A percentile compares a stretch with the other conserved stretches of the same genome.
These are phyloP conservation scores for Lactifluus pinguis DNA, from an alignment of 768 basidiomycete genomes.

Conservation along the genomic window DNA sequence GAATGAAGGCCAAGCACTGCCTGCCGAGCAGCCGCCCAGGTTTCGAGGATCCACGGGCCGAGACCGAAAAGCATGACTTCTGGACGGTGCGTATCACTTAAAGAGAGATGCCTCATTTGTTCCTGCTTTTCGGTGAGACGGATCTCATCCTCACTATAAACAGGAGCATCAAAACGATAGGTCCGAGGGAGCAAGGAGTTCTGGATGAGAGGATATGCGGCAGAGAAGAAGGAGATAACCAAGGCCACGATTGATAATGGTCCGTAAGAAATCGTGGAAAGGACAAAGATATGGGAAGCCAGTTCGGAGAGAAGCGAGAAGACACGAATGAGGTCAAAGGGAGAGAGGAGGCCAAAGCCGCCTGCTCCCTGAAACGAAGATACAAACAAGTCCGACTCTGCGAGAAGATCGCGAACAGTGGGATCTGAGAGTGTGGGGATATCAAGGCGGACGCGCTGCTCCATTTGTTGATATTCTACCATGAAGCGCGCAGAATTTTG, in stretches of 20 bases:
- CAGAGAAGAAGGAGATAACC: constrained; percentile 51
- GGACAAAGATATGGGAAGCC: constrained; percentile 58
- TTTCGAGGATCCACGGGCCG: constrained; percentile 73
- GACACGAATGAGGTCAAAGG: constrained; percentile 69
- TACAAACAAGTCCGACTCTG: constrained; percentile 79
- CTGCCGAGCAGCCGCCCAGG: constrained; percentile 62
- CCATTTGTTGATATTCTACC: constrained; percentile 72
- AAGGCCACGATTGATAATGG: constrained; percentile 48
- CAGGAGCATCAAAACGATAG: constrained; percentile 36
- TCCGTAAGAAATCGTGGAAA: constrained; percentile 51
- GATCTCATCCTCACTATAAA: constrained; percentile 47
- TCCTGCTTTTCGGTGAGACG: constrained; percentile 64
- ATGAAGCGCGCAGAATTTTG: constrained; percentile 63
- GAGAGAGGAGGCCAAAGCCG: constrained; percentile 71
- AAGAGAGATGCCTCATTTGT: constrained; percentile 62
- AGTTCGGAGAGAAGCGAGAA: constrained; percentile 65
- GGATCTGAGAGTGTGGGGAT: constrained; percentile 73
- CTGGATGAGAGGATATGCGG: constrained; percentile 49
- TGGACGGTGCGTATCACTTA: constrained; percentile 67
- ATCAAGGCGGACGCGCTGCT: constrained; percentile 67
- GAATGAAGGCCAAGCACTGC: constrained; percentile 50
- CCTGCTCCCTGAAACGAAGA: constrained; percentile 68
- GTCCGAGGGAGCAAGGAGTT: constrained; percentile 43
- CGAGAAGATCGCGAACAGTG: constrained; percentile 63
- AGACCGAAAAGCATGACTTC: constrained; percentile 79